Conservation (phyloP, 345 rosid species). For the Erodium maritimum region DNA sequence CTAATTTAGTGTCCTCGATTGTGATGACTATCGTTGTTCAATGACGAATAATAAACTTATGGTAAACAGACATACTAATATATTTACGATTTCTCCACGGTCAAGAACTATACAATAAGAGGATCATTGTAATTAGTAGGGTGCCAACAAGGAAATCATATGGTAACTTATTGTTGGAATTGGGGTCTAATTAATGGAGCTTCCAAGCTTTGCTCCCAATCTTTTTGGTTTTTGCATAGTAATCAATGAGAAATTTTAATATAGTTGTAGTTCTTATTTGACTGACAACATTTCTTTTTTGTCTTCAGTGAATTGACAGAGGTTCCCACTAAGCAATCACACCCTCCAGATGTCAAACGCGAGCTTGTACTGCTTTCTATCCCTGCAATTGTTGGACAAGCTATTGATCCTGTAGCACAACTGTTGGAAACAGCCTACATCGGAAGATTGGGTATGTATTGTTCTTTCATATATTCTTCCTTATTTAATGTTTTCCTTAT, state of each 20-base stretch:
- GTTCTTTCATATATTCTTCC: not conserved
- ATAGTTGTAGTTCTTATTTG: not conserved
- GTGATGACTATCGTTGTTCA: too few species aligned
- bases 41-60: too few species aligned
- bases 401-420: constrained; percentile 70
- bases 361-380: constrained; percentile 74
- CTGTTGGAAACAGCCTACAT: constrained; percentile 95
- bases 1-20: not conserved
- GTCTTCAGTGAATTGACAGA: constrained; percentile 30
- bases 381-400: constrained; percentile 91
- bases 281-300: constrained; percentile 6
- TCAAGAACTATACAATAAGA: too few species aligned
- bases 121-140: not conserved
- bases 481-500: not conserved
- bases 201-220: not conserved
- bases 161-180: not conserved
- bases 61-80: too few species aligned
- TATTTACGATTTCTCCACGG: too few species aligned
- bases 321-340: constrained; percentile 15
- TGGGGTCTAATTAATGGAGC: not conserved
- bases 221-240: not conserved
- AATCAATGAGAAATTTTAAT: not conserved
- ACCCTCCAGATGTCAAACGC: constrained; percentile 31
- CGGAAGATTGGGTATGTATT: constrained; percentile 63
- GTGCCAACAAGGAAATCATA: not conserved